A percentile compares a stretch with the other conserved stretches of the same genome.
phyloP scores from a whole-genome alignment of 2,329 filamentous ascomycete genomes.

The Penicillium sp. region DNA sequence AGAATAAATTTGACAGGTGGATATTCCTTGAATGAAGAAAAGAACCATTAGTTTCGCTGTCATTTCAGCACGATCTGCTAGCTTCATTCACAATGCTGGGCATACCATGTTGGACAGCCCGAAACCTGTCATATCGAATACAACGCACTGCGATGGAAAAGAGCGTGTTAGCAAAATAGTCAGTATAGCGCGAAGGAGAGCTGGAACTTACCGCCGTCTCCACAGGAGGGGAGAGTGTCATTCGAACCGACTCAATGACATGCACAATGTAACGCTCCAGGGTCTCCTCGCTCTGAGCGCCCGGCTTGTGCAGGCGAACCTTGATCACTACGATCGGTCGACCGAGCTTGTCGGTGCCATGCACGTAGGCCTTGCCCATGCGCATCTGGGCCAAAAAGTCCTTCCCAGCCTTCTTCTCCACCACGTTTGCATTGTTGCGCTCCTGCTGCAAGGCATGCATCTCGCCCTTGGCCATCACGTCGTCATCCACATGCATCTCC shows the following conservation, averaged over 20 bases:
- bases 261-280: constrained; percentile 89
- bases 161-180: not conserved
- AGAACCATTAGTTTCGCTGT: not conserved
- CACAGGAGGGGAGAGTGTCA: constrained; percentile 73
- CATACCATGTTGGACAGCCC: constrained; percentile 88
- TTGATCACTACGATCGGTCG: constrained; percentile 82
- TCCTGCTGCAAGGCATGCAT: constrained; percentile 61
- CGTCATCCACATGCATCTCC: constrained; percentile 82
- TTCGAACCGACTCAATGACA: constrained; percentile 86
- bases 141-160: constrained; percentile 63
- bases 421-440: constrained; percentile 57
- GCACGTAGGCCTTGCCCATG: constrained; percentile 88
- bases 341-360: constrained; percentile 78
- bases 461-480: constrained; percentile 77
- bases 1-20: constrained; percentile 97
- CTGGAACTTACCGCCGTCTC: constrained; percentile 73
- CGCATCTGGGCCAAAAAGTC: constrained; percentile 82
- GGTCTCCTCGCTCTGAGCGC: constrained; percentile 80
- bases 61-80: too few species aligned
- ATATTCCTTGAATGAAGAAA: constrained; percentile 65
- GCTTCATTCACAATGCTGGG: too few species aligned
- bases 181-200: not conserved
- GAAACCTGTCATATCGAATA: constrained; percentile 96
- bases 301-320: constrained; percentile 75
- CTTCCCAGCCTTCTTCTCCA: constrained; percentile 64